These are phyloP conservation scores for Leccinum arenicola DNA, from an alignment of 768 basidiomycete genomes.

Conservation along the genomic window DNA sequence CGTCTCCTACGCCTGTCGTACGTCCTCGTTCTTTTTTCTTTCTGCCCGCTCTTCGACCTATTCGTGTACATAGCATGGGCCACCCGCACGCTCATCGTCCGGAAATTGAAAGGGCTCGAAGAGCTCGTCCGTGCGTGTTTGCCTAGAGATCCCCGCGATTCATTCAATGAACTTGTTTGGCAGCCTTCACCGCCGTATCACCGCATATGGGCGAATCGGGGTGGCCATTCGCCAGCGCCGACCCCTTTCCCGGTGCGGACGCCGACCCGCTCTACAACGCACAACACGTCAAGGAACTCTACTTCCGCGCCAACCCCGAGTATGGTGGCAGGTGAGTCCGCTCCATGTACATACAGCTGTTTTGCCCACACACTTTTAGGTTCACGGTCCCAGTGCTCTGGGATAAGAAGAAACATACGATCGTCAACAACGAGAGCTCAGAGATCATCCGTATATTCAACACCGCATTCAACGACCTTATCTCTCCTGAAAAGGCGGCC, in stretches of 20 bases:
- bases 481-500: slow-evolving; percentile 62
- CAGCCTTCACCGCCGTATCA: slow-evolving; percentile 80
- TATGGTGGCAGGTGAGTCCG: slow-evolving; percentile 60
- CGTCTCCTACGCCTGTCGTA: slow-evolving; percentile 84
- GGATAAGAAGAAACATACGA: slow-evolving; percentile 84
- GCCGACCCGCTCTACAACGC: slow-evolving; percentile 69
- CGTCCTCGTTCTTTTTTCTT: slow-evolving; percentile 19
- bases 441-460: slow-evolving; percentile 97
- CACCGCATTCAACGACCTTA: slow-evolving; percentile 69
- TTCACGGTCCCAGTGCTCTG: slow-evolving; percentile 91
- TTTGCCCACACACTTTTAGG: slow-evolving; percentile 29
- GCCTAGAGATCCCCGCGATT: not conserved
- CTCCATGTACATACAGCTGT: no score
- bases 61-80: slow-evolving; percentile 73
- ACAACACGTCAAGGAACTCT: slow-evolving; percentile 80
- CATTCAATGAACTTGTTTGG: not conserved
- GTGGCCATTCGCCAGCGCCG: slow-evolving; percentile 81
- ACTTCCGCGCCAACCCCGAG: slow-evolving; percentile 68
- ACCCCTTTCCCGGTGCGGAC: slow-evolving; percentile 70
- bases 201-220: slow-evolving; percentile 82
- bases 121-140: slow-evolving; percentile 65
- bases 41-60: not conserved
- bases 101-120: slow-evolving; percentile 91
- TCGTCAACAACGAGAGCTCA: slow-evolving; percentile 94
- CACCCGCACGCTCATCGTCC: slow-evolving; percentile 81